Evolutionary conservation across 257 asterid genomes (phyloP).

Genomic region (Solanum pennellii): DNA sequence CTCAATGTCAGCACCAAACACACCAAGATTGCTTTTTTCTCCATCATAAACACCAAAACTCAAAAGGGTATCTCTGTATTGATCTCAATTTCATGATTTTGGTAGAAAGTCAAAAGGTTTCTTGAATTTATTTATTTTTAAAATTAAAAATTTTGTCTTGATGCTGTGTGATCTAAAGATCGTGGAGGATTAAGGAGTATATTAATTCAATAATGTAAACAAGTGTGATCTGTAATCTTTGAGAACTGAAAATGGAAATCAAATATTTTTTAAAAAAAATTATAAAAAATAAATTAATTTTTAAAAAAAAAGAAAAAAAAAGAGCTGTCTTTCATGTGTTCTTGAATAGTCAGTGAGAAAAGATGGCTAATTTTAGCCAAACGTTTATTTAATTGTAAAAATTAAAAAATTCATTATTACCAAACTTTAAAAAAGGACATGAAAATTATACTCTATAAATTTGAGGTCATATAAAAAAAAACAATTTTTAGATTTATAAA

Average conservation of each 20-base stretch:
- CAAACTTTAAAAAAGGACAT: not conserved
- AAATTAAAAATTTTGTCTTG: not conserved
- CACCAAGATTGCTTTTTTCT: slow-evolving; percentile 7
- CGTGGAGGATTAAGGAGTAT: not conserved
- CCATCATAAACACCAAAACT: slow-evolving; percentile 17
- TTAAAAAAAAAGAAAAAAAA: not conserved
- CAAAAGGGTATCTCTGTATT: slow-evolving; percentile 5
- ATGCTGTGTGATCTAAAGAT: not conserved
- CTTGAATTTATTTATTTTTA: not conserved
- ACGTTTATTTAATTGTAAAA: not conserved
- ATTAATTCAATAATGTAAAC: not conserved
- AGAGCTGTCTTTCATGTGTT: not conserved
- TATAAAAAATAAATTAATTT: too few species aligned
- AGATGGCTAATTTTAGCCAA: not conserved
- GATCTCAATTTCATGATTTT: slow-evolving; percentile 3
- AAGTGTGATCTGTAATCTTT: not conserved
- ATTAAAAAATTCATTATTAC: not conserved
- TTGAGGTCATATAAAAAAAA: not conserved
- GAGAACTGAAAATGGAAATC: not conserved
- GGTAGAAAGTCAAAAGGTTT: not conserved
- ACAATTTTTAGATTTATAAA: not conserved
- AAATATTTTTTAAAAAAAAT: not conserved
- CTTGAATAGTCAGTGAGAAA: not conserved
- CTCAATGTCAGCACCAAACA: slow-evolving; percentile 14
- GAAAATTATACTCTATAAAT: not conserved